Evolutionary conservation across 2,329 filamentous ascomycete species (phyloP), one percentile per base, ranked within the genome.

Genomic region (Diaporthe sp.): DNA sequence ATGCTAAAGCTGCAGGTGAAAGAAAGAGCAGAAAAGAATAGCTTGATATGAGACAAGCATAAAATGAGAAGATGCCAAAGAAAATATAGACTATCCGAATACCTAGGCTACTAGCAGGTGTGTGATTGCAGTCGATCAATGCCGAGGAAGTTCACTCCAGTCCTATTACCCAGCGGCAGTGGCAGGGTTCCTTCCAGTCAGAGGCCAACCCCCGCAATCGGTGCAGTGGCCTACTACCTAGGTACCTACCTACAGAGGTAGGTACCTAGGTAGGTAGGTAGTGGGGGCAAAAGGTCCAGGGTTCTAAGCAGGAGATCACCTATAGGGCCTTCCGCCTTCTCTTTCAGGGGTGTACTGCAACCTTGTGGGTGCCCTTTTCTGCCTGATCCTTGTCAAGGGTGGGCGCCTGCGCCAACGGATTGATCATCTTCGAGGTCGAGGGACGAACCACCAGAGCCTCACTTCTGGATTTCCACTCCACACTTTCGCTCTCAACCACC

Each of bases 391-490:
- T 54, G 64, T 67, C 45, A 50, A 67, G 30, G 9, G 42, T 67
- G 22, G 33, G 33, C n/a, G 47, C 45, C 9, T n/a, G n/a, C n/a
- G n/a, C n/a, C n/a, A n/a, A 4, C 17, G n/a, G 64, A 33, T 40
- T 15, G 61, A 38, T 25, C 64, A 67, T 40, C 66, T 74, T 52
- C 42, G 40, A 47, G 38, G 25, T 38, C 35, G 19, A 33, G 42
- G 30, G 38, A 50, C 50, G 17, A 61, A 55, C 52, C 42, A 25
- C 35, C 73, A n/a, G 38, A 68, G 73, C 58, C 69, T 75, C 61
- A 54, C 40, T 61, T 61, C 25, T 10, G 13, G 8, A 12, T 28
- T 54, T 25, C 30, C 15, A 54, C 25, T 54, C 52, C 30, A 84
- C 45, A 42, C 47, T 30, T 47, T n/a, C 28, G n/a, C 30, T 50